Evolutionary conservation across 495 filamentous ascomycete genomes (phyloP), one percentile per base, ranked within the genome.

Genomic region (Aspergillus egyptiacus): DNA sequence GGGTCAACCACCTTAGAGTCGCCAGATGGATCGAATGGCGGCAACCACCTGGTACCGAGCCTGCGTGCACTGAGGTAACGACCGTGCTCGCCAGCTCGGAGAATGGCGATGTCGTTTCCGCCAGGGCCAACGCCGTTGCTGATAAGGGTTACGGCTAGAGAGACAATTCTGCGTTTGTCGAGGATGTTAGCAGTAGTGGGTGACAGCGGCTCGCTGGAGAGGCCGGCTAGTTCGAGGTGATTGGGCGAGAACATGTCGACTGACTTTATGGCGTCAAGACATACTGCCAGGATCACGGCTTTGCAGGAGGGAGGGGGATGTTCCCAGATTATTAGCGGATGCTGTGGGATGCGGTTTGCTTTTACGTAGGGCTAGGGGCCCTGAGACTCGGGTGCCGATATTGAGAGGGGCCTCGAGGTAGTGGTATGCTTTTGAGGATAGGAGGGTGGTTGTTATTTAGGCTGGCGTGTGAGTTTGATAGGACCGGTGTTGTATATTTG

Each of bases 401-500:
- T 73, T 69, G 1, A 74, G 62, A 2, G 84, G 77, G 13, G 85
- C 71, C 13, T 81, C 73, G n/a, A 85, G 80, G 59, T 83, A 90
- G 18, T 91, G 78, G 9, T 58, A 83, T 25, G 80, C 72, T 65
- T 88, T 95, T 18, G 59, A 56, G 6, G 17, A 6, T 3, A 58
- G 46, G 9, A 60, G 40, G 0, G 23, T 2, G 2, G 52, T 51
- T n/a, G 13, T 34, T 43, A n/a, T 39, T 36, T 23, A 56, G 39
- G 14, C 42, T 48, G n/a, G 15, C 27, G 13, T 54, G 51, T 15
- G 44, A 33, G 7, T 59, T 18, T 15, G 39, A 14, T 18, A 64
- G 54, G 22, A 59, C 11, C 2, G 82, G 81, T 9, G 87, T 94
- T 20, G 78, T 75, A 63, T 94, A 95, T 59, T 76, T 77, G 74